Evolutionary conservation across 1,284 basidiomycete genomes (phyloP).

Genomic region (Moesziomyces sp.): DNA sequence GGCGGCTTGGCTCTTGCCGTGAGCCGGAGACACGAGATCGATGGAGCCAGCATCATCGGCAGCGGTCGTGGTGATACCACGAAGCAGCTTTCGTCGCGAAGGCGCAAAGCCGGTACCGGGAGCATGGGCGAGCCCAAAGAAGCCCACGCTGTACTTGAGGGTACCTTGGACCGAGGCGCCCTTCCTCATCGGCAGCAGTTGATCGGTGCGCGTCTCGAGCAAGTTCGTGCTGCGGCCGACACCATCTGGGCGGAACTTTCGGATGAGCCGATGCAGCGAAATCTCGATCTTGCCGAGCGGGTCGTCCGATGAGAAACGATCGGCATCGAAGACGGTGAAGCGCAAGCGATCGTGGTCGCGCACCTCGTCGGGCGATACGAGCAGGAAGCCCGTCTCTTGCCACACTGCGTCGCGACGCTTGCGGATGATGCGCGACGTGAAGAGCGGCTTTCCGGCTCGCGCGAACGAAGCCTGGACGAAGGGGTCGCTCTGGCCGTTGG

Average conservation of each 20-base stretch:
- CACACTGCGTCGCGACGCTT: constrained; percentile 56
- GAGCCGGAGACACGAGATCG: constrained; percentile 31
- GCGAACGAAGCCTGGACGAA: constrained; percentile 59
- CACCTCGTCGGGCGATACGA: constrained; percentile 59
- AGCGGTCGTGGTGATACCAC: constrained; percentile 20
- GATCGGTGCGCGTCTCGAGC: constrained; percentile 53
- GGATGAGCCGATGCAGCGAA: constrained; percentile 52
- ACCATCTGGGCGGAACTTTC: constrained; percentile 25
- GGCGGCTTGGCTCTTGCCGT: constrained; percentile 13
- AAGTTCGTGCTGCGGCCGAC: constrained; percentile 32
- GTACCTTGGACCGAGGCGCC: constrained; percentile 47
- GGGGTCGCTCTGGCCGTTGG: constrained; percentile 59
- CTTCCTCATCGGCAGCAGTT: constrained; percentile 51
- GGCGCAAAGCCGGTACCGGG: constrained; percentile 35
- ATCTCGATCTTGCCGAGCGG: constrained; percentile 62
- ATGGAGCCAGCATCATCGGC: constrained; percentile 16
- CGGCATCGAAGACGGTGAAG: constrained; percentile 59
- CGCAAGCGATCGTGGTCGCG: constrained; percentile 57
- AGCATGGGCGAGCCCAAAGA: constrained; percentile 52
- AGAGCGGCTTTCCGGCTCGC: constrained; percentile 57
- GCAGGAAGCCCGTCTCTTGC: constrained; percentile 57
- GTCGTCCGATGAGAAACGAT: constrained; percentile 64
- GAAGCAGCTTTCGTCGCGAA: constrained; percentile 42
- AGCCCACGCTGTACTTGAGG: constrained; percentile 61
- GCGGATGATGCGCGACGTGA: constrained; percentile 52